A percentile compares a stretch with the other conserved stretches of the same genome.
Conservation (phyloP, 2,329 filamentous ascomycete species). For the Arthrobotrys iridis region DNA sequence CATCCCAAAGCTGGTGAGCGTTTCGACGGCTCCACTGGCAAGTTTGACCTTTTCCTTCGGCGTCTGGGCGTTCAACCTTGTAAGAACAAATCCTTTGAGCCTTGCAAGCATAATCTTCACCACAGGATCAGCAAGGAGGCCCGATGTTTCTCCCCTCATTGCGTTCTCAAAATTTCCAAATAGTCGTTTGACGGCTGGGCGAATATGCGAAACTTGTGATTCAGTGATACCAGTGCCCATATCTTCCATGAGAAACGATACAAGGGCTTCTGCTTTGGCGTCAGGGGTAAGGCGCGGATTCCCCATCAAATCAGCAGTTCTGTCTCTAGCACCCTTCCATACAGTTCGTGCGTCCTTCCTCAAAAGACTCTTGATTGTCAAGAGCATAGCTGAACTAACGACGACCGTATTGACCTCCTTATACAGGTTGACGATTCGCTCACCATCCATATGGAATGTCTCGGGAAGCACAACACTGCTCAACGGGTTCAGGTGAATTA, state of each 20-base stretch:
- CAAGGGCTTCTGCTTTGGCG: constrained; percentile 29
- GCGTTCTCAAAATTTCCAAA: constrained; percentile 53
- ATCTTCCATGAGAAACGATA: constrained; percentile 25
- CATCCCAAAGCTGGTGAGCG: constrained; percentile 56
- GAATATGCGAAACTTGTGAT: constrained; percentile 54
- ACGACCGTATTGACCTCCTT: constrained; percentile 72
- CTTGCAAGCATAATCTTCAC: constrained; percentile 56
- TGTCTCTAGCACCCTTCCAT: constrained; percentile 70
- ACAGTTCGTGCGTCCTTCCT: constrained; percentile 80
- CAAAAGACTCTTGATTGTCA: constrained; percentile 83
- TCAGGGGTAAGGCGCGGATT: constrained; percentile 1
- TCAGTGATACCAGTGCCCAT: constrained; percentile 41
- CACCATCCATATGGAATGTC: constrained; percentile 75
- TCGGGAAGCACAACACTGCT: constrained; percentile 72
- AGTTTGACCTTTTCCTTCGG: constrained; percentile 56
- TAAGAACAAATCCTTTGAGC: constrained; percentile 55
- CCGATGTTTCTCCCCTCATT: constrained; percentile 42
- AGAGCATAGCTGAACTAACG: constrained; percentile 76
- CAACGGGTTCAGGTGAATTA: constrained; percentile 72
- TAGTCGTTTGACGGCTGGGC: constrained; percentile 49
- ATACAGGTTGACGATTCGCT: constrained; percentile 70
- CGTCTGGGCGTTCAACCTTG: constrained; percentile 55
- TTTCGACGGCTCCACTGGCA: constrained; percentile 56
- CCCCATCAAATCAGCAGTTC: constrained; percentile 43
- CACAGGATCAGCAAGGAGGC: constrained; percentile 54